These are phyloP conservation scores for Dovyalis caffra DNA, from an alignment of 345 rosid genomes.

Conservation along the genomic window DNA sequence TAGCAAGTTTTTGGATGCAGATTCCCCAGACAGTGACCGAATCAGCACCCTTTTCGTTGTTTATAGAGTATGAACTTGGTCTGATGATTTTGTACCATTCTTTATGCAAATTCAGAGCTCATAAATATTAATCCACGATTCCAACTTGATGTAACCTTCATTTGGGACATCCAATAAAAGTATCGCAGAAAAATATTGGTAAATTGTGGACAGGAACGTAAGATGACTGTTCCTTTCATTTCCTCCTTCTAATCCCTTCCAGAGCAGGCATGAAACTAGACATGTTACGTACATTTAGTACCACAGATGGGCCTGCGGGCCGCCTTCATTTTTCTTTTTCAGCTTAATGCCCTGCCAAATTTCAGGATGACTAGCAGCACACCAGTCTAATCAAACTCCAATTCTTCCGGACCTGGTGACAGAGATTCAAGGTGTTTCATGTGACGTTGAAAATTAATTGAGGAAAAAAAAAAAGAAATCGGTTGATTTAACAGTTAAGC, in stretches of 20 bases:
- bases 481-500: constrained; percentile 2
- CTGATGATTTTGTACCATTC: background rate
- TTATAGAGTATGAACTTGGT: background rate
- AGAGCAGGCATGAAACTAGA: background rate
- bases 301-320: background rate
- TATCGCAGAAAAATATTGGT: background rate
- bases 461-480: background rate
- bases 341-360: no score
- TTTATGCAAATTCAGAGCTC: background rate
- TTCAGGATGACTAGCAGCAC: background rate
- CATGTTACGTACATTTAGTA: background rate
- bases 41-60: background rate
- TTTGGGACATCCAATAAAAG: background rate
- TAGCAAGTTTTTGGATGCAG: background rate
- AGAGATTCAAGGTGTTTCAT: background rate
- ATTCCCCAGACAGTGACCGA: background rate
- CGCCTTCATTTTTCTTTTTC: background rate
- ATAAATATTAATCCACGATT: background rate
- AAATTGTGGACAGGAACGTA: background rate
- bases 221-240: background rate
- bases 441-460: background rate
- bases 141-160: background rate
- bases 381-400: background rate
- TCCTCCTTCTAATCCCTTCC: background rate
- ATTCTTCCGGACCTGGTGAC: background rate